A percentile compares a stretch with the other conserved stretches of the same genome.
Conservation (phyloP, 257 asterid genomes). For the Jacaranda copaia region DNA sequence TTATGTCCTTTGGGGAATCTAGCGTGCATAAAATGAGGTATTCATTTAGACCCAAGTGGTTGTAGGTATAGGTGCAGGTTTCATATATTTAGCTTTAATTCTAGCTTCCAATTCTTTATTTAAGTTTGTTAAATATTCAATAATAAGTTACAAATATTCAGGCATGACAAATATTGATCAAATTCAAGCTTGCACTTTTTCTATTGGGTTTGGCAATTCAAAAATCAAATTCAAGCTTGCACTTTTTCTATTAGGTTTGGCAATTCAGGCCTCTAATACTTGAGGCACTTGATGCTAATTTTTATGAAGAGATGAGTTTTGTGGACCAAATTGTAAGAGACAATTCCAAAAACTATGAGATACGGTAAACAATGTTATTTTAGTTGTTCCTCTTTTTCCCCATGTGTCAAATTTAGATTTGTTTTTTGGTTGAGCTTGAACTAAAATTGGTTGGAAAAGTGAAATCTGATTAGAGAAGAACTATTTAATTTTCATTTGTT, state of each 20-base stretch:
- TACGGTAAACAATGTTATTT: slow-evolving; percentile 60
- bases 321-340: slow-evolving; percentile 62
- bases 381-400: neutral
- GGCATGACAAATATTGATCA: too few relatives aligned
- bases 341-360: slow-evolving; percentile 87
- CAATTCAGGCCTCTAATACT: slow-evolving; percentile 90
- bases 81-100: slow-evolving; percentile 10
- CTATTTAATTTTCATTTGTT: neutral
- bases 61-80: slow-evolving; percentile 52
- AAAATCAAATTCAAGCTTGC: too few relatives aligned
- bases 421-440: slow-evolving; percentile 20
- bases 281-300: slow-evolving; percentile 69
- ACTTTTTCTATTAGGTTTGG: slow-evolving; percentile 71
- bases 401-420: slow-evolving; percentile 6
- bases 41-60: slow-evolving; percentile 74
- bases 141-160: slow-evolving; percentile 32
- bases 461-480: slow-evolving; percentile 7
- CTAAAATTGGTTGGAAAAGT: neutral
- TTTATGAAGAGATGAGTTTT: slow-evolving; percentile 72
- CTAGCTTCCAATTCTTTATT: slow-evolving; percentile 23
- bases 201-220: too few relatives aligned
- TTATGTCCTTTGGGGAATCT: slow-evolving; percentile 77
- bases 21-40: slow-evolving; percentile 71
- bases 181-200: too few relatives aligned
- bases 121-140: slow-evolving; percentile 38